Evolutionary conservation across 805 yeast species (phyloP).

Genomic region (Metschnikowia shivogae): DNA sequence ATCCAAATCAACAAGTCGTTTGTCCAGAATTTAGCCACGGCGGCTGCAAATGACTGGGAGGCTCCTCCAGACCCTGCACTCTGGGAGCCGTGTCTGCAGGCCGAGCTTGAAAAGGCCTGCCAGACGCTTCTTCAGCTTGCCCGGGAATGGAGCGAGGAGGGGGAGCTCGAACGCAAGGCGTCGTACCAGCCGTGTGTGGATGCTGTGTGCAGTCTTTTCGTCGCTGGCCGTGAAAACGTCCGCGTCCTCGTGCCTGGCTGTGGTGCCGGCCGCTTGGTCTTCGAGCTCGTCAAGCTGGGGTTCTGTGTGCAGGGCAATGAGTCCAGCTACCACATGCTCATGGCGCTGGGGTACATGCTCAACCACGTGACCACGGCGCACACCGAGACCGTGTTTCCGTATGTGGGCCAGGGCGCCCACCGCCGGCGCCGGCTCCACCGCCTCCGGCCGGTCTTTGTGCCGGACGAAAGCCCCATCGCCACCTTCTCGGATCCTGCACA

Average conservation of each 20-base stretch:
- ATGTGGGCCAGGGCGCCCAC: slow-evolving; percentile 49
- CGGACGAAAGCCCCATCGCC: slow-evolving; percentile 47
- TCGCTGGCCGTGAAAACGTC: slow-evolving; percentile 35
- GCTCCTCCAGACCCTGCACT: slow-evolving; percentile 29
- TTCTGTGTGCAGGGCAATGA: slow-evolving; percentile 67
- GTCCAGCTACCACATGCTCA: slow-evolving; percentile 59
- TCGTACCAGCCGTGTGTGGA: slow-evolving; percentile 38
- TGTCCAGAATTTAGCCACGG: slow-evolving; percentile 37
- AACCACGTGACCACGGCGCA: slow-evolving; percentile 42
- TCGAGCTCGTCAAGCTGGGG: slow-evolving; percentile 52
- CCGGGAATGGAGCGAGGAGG: slow-evolving; percentile 62
- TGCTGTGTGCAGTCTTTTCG: slow-evolving; percentile 32
- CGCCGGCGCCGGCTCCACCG: slow-evolving; percentile 44
- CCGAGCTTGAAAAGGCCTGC: slow-evolving; percentile 55
- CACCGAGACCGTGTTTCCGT: slow-evolving; percentile 47
- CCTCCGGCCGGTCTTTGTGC: slow-evolving; percentile 47
- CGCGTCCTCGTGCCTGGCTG: slow-evolving; percentile 60
- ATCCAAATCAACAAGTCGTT: slow-evolving; percentile 44
- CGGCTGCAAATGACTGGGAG: slow-evolving; percentile 51
- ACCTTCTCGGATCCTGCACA: slow-evolving; percentile 15
- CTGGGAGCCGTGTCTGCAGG: slow-evolving; percentile 40
- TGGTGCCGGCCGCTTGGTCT: slow-evolving; percentile 57
- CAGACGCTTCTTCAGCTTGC: slow-evolving; percentile 53
- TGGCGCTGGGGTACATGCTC: slow-evolving; percentile 50
- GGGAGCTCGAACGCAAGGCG: slow-evolving; percentile 39